A percentile compares a stretch with the other conserved stretches of the same genome.
phyloP scores from a whole-genome alignment of 1,284 basidiomycete genomes.

The Leccinum pachyderme region DNA sequence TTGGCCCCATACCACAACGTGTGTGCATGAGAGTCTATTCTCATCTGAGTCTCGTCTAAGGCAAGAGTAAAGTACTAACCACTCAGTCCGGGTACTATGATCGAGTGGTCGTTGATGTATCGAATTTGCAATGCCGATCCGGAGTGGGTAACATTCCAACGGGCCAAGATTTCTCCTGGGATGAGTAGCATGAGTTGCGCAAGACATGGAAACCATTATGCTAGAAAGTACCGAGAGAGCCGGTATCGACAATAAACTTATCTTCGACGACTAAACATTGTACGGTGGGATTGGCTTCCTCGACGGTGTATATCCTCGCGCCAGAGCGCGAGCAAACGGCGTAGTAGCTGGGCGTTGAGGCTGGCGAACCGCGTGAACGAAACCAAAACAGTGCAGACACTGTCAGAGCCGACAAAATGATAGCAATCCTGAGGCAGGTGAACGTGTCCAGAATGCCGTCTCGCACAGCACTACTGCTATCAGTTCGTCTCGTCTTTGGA shows the following conservation, averaged over 20 bases:
- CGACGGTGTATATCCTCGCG: slow-evolving; percentile 59
- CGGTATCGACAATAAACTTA: slow-evolving; percentile 49
- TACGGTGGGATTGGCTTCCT: slow-evolving; percentile 44
- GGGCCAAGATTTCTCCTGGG: slow-evolving; percentile 44
- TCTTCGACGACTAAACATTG: slow-evolving; percentile 61
- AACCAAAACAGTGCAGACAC: slow-evolving; percentile 15
- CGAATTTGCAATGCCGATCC: slow-evolving; percentile 39
- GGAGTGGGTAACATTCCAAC: slow-evolving; percentile 36
- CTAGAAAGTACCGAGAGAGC: slow-evolving; percentile 51
- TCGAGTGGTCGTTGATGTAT: slow-evolving; percentile 51
- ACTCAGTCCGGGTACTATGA: slow-evolving; percentile 66
- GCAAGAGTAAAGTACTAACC: slow-evolving; percentile 41
- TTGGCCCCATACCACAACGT: slow-evolving; percentile 74
- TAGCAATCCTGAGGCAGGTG: neutral
- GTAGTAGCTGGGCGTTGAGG: slow-evolving; percentile 38
- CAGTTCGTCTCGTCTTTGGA: neutral
- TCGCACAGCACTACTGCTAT: neutral
- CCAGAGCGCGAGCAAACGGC: slow-evolving; percentile 57
- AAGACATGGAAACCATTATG: neutral
- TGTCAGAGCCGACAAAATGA: slow-evolving; percentile 13
- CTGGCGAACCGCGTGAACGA: neutral
- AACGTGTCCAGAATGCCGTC: neutral
- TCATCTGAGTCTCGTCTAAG: slow-evolving; percentile 1
- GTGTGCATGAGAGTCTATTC: slow-evolving; percentile 77
- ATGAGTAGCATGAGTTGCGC: neutral